Percentiles rank a stretch among this genome's conserved stretches.
Evolutionary conservation across 352 stramenopile genomes (phyloP).

Genomic region (Phytophthora niederhauseri): DNA sequence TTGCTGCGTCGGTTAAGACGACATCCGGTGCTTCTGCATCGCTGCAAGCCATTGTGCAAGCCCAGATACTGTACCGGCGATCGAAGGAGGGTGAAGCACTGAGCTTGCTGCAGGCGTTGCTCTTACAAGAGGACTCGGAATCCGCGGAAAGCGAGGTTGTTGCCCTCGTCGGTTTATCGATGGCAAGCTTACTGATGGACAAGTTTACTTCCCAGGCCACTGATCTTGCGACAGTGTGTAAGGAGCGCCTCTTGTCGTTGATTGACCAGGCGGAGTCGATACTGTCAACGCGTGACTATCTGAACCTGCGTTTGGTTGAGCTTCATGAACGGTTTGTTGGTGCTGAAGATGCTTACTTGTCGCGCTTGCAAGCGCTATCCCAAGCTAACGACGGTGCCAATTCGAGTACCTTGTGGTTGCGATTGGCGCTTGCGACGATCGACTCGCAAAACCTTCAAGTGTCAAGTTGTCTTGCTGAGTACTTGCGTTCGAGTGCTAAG

Average conservation of each 20-base stretch:
- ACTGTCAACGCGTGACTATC: conserved; percentile 27
- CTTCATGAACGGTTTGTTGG: conserved; percentile 44
- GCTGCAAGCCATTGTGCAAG: conserved; percentile 38
- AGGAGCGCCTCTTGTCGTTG: conserved; percentile 37
- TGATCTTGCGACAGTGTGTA: conserved; percentile 30
- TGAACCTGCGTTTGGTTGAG: conserved; percentile 45
- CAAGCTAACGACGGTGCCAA: conserved; percentile 29
- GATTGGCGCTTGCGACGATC: conserved; percentile 43
- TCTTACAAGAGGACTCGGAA: conserved; percentile 23
- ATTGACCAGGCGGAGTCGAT: conserved; percentile 29
- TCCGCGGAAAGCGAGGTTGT: conserved; percentile 30
- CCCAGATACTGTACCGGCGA: conserved; percentile 28
- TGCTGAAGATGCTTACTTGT: conserved; percentile 27
- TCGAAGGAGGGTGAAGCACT: conserved; percentile 35
- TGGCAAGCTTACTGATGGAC: conserved; percentile 36
- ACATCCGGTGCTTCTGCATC: conserved; percentile 3
- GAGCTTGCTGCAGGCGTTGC: conserved; percentile 28
- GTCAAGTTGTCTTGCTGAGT: conserved; percentile 35
- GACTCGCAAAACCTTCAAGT: conserved; percentile 42
- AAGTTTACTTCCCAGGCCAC: conserved; percentile 21
- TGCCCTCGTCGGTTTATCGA: conserved; percentile 42
- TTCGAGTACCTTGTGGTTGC: conserved; percentile 27
- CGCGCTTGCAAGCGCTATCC: conserved; percentile 33
- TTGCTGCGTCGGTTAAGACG: conserved; percentile 27
- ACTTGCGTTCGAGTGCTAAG: conserved; percentile 26